These are phyloP conservation scores for Chiua virens DNA, from an alignment of 768 basidiomycete species.

Conservation along the genomic window DNA sequence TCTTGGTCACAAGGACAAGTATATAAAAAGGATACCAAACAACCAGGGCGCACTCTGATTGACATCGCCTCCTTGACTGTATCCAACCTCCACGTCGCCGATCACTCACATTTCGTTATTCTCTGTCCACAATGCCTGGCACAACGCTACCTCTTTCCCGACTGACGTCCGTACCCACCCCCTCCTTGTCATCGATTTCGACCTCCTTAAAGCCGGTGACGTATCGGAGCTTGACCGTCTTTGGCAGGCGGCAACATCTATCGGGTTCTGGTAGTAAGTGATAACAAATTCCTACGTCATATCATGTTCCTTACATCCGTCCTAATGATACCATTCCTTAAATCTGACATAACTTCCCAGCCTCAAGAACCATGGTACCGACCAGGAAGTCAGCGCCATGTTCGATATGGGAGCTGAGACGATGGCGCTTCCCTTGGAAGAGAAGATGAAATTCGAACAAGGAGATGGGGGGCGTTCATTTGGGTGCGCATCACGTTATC, in stretches of 20 bases:
- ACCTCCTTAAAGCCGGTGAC: slow-evolving; percentile 35
- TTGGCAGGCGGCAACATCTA: slow-evolving; percentile 46
- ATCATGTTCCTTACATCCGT: not conserved
- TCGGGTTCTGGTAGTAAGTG: slow-evolving; percentile 58
- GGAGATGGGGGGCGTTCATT: slow-evolving; percentile 42
- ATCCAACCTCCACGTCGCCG: too few relatives aligned
- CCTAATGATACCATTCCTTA: not conserved
- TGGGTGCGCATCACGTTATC: slow-evolving; percentile 24
- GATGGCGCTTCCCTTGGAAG: slow-evolving; percentile 40
- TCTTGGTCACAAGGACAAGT: too few relatives aligned
- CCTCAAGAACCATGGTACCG: slow-evolving; percentile 44
- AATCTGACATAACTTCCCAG: slow-evolving; percentile 18
- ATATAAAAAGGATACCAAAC: too few relatives aligned
- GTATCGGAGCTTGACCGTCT: slow-evolving; percentile 41
- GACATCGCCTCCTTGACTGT: too few relatives aligned
- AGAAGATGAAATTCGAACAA: slow-evolving; percentile 44
- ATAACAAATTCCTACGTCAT: not conserved
- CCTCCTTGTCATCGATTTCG: slow-evolving; percentile 46
- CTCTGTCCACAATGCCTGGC: slow-evolving; percentile 32
- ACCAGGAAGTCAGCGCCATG: slow-evolving; percentile 37
- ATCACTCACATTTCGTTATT: not conserved
- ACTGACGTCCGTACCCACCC: slow-evolving; percentile 44
- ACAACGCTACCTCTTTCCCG: slow-evolving; percentile 43
- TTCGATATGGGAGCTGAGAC: slow-evolving; percentile 44
- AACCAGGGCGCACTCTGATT: too few relatives aligned